Evolutionary conservation across 2,329 filamentous ascomycete genomes (phyloP).

Genomic region (Calonectria henricotiae): DNA sequence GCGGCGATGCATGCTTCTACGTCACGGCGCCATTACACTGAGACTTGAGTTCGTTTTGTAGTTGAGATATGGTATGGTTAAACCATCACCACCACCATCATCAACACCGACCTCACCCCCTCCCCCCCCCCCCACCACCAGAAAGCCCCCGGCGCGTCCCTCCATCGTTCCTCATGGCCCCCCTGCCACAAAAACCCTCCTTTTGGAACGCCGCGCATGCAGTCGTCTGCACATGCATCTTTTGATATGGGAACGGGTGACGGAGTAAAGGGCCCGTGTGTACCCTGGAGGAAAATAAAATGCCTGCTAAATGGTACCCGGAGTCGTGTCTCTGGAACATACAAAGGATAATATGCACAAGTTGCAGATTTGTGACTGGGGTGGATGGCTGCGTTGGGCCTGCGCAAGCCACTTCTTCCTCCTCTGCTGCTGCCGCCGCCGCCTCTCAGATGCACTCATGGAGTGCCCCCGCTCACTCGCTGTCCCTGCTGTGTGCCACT

Average conservation of each 20-base stretch:
- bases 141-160: no score
- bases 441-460: background rate
- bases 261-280: conserved; percentile 1
- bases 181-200: background rate
- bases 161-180: background rate
- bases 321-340: conserved; percentile 18
- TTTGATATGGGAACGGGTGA: background rate
- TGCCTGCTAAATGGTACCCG: background rate
- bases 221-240: conserved; percentile 1
- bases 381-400: background rate
- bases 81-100: no score
- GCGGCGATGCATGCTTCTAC: background rate
- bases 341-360: background rate
- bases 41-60: conserved; percentile 10
- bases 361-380: background rate
- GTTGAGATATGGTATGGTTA: background rate
- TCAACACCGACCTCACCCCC: background rate
- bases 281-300: background rate
- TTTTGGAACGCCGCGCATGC: conserved; percentile 7
- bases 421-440: background rate
- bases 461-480: no score
- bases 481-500: background rate
- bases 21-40: conserved; percentile 13
- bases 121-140: background rate
- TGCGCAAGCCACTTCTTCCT: background rate